Conservation (phyloP, 2,329 filamentous ascomycete genomes). For the Aaosphaeria arxii region DNA sequence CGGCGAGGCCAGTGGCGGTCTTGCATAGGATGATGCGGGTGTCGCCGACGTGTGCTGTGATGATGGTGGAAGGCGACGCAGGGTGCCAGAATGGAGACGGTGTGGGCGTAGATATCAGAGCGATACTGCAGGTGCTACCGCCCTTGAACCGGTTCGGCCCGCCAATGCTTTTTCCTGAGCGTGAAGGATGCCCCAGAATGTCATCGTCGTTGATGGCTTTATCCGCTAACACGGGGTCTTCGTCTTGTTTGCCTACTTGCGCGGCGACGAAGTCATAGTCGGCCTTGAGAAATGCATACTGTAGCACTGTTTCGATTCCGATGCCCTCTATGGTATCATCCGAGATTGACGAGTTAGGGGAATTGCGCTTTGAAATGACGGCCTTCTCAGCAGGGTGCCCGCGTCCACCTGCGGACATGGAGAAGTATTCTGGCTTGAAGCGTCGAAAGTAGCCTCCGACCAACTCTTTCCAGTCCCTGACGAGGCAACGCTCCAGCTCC, state of each 20-base stretch:
- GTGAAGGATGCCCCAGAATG: conserved; percentile 66
- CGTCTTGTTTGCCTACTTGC: conserved; percentile 77
- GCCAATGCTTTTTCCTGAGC: conserved; percentile 59
- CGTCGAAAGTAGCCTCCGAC: conserved; percentile 94
- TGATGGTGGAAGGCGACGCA: conserved; percentile 73
- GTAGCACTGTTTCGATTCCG: conserved; percentile 73
- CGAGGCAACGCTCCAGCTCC: conserved; percentile 66
- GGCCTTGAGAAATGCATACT: conserved; percentile 89
- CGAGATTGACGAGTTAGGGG: conserved; percentile 16
- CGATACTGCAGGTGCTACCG: conserved; percentile 87
- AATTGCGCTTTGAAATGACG: conserved; percentile 19
- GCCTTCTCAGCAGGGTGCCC: conserved; percentile 34
- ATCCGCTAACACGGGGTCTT: conserved; percentile 68
- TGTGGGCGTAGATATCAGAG: conserved; percentile 87
- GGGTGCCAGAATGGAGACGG: conserved; percentile 96
- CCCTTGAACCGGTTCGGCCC: conserved; percentile 80
- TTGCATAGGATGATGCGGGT: conserved; percentile 88
- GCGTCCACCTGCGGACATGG: conserved; percentile 40
- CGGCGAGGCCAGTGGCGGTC: conserved; percentile 74
- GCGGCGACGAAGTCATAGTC: conserved; percentile 93
- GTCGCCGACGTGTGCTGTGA: conserved; percentile 90
- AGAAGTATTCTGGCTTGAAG: conserved; percentile 80
- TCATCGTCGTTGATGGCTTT: conserved; percentile 81
- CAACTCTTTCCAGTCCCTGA: conserved; percentile 74
- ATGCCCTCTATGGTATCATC: conserved; percentile 42